Evolutionary conservation across 140 eudicot genomes (phyloP).

Genomic region (Erigeron philadelphicus): DNA sequence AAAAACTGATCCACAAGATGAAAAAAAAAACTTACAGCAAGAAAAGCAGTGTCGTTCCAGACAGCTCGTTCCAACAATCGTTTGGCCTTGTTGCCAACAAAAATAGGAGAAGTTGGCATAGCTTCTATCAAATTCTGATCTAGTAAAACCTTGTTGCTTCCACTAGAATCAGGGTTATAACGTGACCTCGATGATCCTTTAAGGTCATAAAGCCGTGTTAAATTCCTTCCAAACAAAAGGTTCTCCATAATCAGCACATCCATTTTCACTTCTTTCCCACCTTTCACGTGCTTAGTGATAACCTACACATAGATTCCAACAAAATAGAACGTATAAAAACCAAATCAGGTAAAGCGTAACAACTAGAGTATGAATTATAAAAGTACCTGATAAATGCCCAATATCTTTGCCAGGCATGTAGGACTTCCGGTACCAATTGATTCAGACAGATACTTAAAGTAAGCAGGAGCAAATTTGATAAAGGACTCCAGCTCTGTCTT

Average conservation of each 20-base stretch:
- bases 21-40: conserved; percentile 66
- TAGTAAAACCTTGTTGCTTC: conserved; percentile 81
- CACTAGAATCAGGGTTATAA: conserved; percentile 76
- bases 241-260: conserved; percentile 96
- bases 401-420: conserved; percentile 86
- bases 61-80: conserved; percentile 89
- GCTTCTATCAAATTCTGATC: conserved; percentile 98
- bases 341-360: background rate
- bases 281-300: conserved; percentile 65
- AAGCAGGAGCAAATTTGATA: conserved; percentile 79
- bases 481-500: conserved; percentile 97
- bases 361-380: background rate
- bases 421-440: conserved; percentile 79
- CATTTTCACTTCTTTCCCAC: conserved; percentile 90
- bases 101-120: conserved; percentile 98
- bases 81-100: conserved; percentile 95
- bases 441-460: conserved; percentile 81
- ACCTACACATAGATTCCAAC: conserved; percentile 44
- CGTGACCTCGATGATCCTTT: conserved; percentile 95
- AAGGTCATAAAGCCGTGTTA: conserved; percentile 85
- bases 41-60: conserved; percentile 98
- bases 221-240: conserved; percentile 73
- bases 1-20: background rate
- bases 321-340: background rate
- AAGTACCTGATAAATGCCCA: conserved; percentile 96